A percentile compares a stretch with the other conserved stretches of the same genome.
These are phyloP conservation scores for Globisporangium echinulatum DNA, from an alignment of 352 stramenopile species.

Conservation along the genomic window DNA sequence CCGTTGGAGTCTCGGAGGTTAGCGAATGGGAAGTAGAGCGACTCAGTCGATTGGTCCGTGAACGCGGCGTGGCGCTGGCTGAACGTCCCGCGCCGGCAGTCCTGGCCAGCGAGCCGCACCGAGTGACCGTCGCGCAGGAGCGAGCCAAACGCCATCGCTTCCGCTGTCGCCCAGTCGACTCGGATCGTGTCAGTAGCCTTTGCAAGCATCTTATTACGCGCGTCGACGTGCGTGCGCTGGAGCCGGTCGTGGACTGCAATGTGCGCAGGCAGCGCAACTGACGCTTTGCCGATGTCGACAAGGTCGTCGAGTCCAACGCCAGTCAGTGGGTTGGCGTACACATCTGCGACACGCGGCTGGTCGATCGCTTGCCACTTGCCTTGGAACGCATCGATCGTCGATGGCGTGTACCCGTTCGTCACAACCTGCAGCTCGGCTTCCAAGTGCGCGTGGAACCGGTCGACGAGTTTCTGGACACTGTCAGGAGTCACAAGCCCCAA, in stretches of 20 bases:
- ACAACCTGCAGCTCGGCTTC: slow-evolving; percentile 55
- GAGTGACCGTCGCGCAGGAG: slow-evolving; percentile 79
- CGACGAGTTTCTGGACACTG: slow-evolving; percentile 50
- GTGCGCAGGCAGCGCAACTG: slow-evolving; percentile 45
- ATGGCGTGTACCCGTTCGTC: slow-evolving; percentile 53
- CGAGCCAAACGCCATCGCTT: slow-evolving; percentile 84
- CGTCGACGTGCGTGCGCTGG: slow-evolving; percentile 71
- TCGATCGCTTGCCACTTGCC: slow-evolving; percentile 57
- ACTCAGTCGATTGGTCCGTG: slow-evolving; percentile 70
- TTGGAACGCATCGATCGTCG: slow-evolving; percentile 66
- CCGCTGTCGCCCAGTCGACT: slow-evolving; percentile 86
- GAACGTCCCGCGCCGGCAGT: slow-evolving; percentile 86
- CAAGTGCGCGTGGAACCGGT: slow-evolving; percentile 54
- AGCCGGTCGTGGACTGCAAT: slow-evolving; percentile 65
- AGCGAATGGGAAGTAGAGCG: slow-evolving; percentile 73
- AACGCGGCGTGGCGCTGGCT: slow-evolving; percentile 85
- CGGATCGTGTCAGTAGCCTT: slow-evolving; percentile 30
- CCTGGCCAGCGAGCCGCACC: slow-evolving; percentile 82
- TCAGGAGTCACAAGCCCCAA: slow-evolving; percentile 46
- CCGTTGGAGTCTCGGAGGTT: slow-evolving; percentile 38
- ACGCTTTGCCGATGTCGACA: slow-evolving; percentile 56
- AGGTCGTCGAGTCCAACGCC: slow-evolving; percentile 41
- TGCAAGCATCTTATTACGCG: slow-evolving; percentile 68
- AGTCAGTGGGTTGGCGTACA: slow-evolving; percentile 47
- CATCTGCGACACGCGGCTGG: slow-evolving; percentile 36